These are phyloP conservation scores for Thraustochytrium aureum DNA, from an alignment of 352 stramenopile species.

Conservation along the genomic window DNA sequence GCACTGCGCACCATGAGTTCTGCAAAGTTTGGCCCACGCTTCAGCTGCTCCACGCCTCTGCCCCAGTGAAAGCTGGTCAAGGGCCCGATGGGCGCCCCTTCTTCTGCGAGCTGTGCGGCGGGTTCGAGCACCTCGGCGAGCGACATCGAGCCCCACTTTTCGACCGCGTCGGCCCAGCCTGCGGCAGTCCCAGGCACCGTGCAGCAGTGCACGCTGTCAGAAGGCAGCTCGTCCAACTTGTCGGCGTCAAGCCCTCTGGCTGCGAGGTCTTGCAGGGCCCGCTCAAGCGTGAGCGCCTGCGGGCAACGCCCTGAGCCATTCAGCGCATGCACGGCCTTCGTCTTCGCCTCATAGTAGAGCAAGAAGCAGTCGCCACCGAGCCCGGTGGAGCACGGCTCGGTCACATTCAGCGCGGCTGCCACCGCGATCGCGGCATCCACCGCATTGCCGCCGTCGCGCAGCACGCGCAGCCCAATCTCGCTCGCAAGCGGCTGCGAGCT, in stretches of 20 bases:
- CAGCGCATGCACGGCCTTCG: constrained; percentile 74
- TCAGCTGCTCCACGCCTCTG: constrained; percentile 66
- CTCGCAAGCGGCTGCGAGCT: constrained; percentile 89
- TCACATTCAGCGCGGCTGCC: constrained; percentile 68
- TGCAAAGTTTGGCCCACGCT: constrained; percentile 63
- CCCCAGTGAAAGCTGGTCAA: constrained; percentile 82
- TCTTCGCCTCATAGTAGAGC: constrained; percentile 86
- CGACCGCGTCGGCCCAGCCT: constrained; percentile 85
- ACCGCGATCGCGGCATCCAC: constrained; percentile 84
- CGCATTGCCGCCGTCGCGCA: constrained; percentile 84
- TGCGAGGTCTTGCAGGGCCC: constrained; percentile 57
- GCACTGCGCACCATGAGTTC: constrained; percentile 43
- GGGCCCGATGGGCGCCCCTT: constrained; percentile 86
- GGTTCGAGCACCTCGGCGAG: constrained; percentile 81
- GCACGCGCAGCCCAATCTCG: constrained; percentile 82
- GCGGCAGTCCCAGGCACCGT: constrained; percentile 87
- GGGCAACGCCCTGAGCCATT: constrained; percentile 88
- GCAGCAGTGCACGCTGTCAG: constrained; percentile 62
- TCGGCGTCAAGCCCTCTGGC: constrained; percentile 58
- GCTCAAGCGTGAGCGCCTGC: constrained; percentile 72
- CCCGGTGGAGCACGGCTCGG: constrained; percentile 68
- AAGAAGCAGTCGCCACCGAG: constrained; percentile 92
- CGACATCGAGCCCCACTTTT: constrained; percentile 74
- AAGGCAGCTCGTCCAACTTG: constrained; percentile 28
- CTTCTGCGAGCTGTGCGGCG: constrained; percentile 78